Evolutionary conservation across 257 asterid species (phyloP).

Genomic region (Nicotiana paniculata): DNA sequence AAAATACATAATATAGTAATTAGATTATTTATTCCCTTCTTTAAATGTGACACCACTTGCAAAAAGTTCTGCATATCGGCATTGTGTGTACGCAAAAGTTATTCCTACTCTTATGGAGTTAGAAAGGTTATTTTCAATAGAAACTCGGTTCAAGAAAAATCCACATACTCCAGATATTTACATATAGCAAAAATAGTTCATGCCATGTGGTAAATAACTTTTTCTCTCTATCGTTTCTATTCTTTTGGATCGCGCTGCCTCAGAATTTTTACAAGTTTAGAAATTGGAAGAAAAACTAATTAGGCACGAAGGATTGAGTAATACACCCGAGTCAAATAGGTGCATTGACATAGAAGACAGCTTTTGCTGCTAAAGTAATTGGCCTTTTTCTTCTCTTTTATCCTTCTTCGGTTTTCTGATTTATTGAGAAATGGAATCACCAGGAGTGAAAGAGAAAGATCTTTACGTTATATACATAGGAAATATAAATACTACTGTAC

Average conservation of each 20-base stretch:
- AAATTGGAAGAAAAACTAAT: not conserved
- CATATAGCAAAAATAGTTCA: not conserved
- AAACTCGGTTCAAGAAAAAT: too few species aligned
- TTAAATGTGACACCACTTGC: too few species aligned
- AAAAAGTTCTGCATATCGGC: too few species aligned
- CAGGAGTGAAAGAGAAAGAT: not conserved
- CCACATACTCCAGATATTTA: too few species aligned
- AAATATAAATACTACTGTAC: not conserved
- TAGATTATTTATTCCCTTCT: too few species aligned
- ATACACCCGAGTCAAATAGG: not conserved
- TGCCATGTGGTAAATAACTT: not conserved
- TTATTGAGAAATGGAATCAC: not conserved
- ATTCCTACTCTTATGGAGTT: too few species aligned
- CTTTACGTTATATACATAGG: not conserved
- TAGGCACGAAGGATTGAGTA: not conserved
- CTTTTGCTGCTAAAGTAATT: not conserved
- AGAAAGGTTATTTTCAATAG: too few species aligned
- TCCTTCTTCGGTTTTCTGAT: not conserved
- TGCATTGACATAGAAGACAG: not conserved
- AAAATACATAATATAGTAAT: too few species aligned
- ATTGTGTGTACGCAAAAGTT: too few species aligned
- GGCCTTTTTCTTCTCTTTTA: not conserved
- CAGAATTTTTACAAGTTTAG: not conserved
- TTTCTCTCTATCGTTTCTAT: not conserved
- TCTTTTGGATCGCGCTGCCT: not conserved